Base-by-base conservation (phyloP, 1,139 yeast species). In the Geotrichum cucujoidarum region DNA sequence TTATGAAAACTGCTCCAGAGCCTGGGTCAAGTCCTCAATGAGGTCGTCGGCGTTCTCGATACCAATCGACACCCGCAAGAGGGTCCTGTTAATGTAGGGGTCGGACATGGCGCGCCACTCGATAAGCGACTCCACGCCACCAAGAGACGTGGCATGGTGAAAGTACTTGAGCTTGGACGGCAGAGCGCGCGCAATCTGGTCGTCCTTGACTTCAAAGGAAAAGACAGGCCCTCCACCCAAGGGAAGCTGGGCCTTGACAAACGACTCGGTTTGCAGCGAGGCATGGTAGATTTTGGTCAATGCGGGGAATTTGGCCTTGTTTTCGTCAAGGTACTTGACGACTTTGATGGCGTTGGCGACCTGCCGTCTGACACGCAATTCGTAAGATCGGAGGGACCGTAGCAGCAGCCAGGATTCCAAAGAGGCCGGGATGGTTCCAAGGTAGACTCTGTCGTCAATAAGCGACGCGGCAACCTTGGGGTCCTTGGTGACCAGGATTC, bases 31-130 rank as follows among this genome's bases (percentile, higher is more conserved):
- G 60, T 89, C 96, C 0, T 67, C 71, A 45, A 86, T 81, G 56
- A 88, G 72, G 62, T 88, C 95, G 2, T 83, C 77, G 0, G 77
- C 73, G 56, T 81, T 75, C 62, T 89, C 96, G 40, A 81, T 75
- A 16, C 97, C 97, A 45, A 85, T 73, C 51, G 95, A 84, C 4
- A 89, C 68, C 63, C 97, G 76, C 41, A 89, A 66, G 35, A 88
- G 64, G 1, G 75, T 73, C 22, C 77, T 74, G 32, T 75, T 68
- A 13, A 80, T 81, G 2, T 67, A 59, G 1, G 74, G 63, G 60
- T 88, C 96, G 43, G 86, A 75, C 68, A 89, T 63, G 1, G 88
- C 83, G 61, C 96, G 77, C 95, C 96, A 88, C 66, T 90, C 97
- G 52, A 89, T 79, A 58, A 89, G 72, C 48, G 95, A 84, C 64